Evolutionary conservation across 352 stramenopile species (phyloP).

Genomic region (Globisporangium paroecandrum): DNA sequence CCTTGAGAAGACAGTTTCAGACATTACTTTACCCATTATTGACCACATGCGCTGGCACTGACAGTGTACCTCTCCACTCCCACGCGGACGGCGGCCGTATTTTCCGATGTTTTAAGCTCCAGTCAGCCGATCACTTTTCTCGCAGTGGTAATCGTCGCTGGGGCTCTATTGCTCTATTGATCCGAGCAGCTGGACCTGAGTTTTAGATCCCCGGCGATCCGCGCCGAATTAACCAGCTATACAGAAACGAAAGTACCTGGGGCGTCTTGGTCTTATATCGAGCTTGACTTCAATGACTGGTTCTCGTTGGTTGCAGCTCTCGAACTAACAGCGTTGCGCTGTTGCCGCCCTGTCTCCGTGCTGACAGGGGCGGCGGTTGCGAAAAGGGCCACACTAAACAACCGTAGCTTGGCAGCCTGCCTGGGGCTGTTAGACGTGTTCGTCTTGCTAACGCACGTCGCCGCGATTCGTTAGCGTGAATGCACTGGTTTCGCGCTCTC

Average conservation of each 20-base stretch:
- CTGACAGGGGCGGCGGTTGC: neutral
- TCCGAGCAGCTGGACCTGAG: neutral
- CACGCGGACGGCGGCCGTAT: neutral
- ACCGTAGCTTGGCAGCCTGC: neutral
- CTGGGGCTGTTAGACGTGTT: neutral
- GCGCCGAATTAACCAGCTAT: neutral
- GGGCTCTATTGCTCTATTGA: neutral
- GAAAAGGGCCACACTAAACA: neutral
- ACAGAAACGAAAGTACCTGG: neutral
- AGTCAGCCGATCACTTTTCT: neutral
- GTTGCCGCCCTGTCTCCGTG: neutral
- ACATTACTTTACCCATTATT: neutral
- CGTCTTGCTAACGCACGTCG: neutral
- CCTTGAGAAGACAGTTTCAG: neutral
- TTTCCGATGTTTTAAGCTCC: neutral
- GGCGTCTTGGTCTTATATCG: neutral
- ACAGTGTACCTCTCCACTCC: neutral
- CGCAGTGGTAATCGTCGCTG: neutral
- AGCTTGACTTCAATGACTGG: neutral
- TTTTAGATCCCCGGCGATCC: neutral
- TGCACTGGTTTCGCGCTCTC: neutral
- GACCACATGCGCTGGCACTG: neutral
- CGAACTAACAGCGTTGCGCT: neutral
- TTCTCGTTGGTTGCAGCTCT: neutral
- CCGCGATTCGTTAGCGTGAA: neutral